A percentile compares a stretch with the other conserved stretches of the same genome.
phyloP scores from a whole-genome alignment of 495 filamentous ascomycete species.

The Chaetomium cochliodes region DNA sequence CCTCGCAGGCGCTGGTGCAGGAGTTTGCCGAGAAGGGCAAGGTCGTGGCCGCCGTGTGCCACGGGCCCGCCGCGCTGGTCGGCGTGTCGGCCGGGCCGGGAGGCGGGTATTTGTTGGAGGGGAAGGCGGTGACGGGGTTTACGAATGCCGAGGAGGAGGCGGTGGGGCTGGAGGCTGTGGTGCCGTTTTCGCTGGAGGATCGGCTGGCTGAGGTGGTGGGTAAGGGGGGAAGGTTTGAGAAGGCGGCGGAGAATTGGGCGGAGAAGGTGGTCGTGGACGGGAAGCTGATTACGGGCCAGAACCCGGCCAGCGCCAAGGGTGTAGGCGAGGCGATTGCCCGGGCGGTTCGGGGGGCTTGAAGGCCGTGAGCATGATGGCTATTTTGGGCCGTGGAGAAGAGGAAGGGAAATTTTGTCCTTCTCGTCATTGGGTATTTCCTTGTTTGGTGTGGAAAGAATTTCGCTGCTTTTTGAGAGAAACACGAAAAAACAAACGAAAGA shows the following conservation, averaged over 20 bases:
- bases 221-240: conserved; percentile 55
- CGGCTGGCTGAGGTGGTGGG: conserved; percentile 53
- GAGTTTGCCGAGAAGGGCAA: conserved; percentile 63
- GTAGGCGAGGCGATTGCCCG: conserved; percentile 55
- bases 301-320: conserved; percentile 61
- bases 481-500: too few relatives aligned
- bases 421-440: not conserved
- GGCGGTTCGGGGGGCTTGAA: conserved; percentile 22
- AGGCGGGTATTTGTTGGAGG: conserved; percentile 53
- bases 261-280: conserved; percentile 62
- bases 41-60: conserved; percentile 65
- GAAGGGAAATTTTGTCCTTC: not conserved
- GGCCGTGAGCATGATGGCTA: too few relatives aligned
- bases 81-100: too few relatives aligned
- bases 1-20: conserved; percentile 55
- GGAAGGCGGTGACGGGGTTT: conserved; percentile 64
- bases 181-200: conserved; percentile 68
- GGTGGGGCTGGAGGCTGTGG: conserved; percentile 42
- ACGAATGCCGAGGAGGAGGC: conserved; percentile 66
- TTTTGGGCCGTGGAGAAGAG: too few relatives aligned
- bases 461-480: too few relatives aligned
- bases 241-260: conserved; percentile 58
- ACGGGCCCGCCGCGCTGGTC: conserved; percentile 63
- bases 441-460: not conserved
- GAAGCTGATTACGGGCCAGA: conserved; percentile 71